phyloP scores from a whole-genome alignment of 2,329 filamentous ascomycete species.

The Periconia macrospinosa region DNA sequence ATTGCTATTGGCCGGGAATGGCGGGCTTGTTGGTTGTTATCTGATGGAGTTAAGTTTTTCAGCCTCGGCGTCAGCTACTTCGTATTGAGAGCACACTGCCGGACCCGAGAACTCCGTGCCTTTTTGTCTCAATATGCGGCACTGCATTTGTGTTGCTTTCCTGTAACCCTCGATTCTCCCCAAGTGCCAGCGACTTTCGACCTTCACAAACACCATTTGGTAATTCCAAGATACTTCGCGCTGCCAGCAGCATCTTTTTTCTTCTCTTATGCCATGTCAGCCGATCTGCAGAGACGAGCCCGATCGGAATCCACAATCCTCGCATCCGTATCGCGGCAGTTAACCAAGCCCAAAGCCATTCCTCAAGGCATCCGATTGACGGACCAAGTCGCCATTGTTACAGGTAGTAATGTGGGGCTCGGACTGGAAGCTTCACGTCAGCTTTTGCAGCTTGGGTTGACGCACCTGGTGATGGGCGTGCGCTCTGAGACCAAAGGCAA shows the following conservation, averaged over 20 bases:
- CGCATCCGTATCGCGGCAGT: neutral
- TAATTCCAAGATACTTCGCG: neutral
- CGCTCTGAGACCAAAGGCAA: constrained; percentile 25
- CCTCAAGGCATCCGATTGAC: neutral
- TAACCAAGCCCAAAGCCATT: neutral
- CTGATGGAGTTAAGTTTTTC: no score
- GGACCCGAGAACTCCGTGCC: no score
- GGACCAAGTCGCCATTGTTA: constrained; percentile 18
- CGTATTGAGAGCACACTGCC: no score
- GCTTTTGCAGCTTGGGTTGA: constrained; percentile 17
- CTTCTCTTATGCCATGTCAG: neutral
- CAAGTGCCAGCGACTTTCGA: no score
- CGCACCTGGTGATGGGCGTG: constrained; percentile 27
- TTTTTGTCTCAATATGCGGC: no score
- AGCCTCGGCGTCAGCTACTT: no score
- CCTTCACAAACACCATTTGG: no score
- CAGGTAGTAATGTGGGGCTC: constrained; percentile 33
- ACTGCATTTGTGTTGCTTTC: no score
- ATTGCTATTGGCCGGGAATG: no score
- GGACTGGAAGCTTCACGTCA: constrained; percentile 25
- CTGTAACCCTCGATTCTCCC: no score
- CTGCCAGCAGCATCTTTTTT: neutral
- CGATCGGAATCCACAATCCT: neutral
- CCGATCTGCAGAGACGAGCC: neutral
- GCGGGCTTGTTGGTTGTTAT: no score